These are phyloP conservation scores for Durio zibethinus DNA, from an alignment of 345 rosid genomes.

Conservation along the genomic window DNA sequence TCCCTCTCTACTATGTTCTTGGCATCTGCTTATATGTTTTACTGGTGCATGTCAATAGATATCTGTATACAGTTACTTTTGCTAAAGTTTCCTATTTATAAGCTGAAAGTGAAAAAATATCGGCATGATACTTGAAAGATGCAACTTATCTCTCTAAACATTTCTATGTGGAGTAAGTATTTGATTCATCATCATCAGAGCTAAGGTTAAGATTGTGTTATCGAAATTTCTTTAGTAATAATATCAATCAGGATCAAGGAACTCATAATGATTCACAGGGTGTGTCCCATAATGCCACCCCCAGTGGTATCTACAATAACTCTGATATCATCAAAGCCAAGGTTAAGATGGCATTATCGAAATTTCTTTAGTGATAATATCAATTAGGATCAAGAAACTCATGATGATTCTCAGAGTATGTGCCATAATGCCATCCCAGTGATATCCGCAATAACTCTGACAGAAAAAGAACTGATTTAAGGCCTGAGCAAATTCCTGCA, in stretches of 20 bases:
- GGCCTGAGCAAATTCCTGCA: conserved; percentile 26
- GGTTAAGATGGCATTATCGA: conserved; percentile 65
- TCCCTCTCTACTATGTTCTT: neutral
- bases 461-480: conserved; percentile 14
- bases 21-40: neutral
- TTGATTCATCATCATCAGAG: conserved; percentile 53
- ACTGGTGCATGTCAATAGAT: neutral
- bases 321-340: too few relatives aligned
- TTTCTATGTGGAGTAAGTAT: conserved; percentile 77
- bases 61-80: neutral
- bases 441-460: conserved; percentile 14
- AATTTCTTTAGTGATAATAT: conserved; percentile 49
- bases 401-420: conserved; percentile 19
- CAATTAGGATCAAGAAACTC: conserved; percentile 26
- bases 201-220: conserved; percentile 69
- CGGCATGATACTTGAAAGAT: conserved; percentile 49
- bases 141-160: conserved; percentile 50
- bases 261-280: conserved; percentile 25
- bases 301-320: conserved; percentile 10
- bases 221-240: conserved; percentile 54
- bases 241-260: conserved; percentile 22
- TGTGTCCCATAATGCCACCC: conserved; percentile 9
- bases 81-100: too few relatives aligned
- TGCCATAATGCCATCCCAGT: conserved; percentile 1
- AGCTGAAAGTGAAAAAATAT: conserved; percentile 44